Evolutionary conservation across 2,329 filamentous ascomycete species (phyloP).

Genomic region (Xenoacremonium recifei): DNA sequence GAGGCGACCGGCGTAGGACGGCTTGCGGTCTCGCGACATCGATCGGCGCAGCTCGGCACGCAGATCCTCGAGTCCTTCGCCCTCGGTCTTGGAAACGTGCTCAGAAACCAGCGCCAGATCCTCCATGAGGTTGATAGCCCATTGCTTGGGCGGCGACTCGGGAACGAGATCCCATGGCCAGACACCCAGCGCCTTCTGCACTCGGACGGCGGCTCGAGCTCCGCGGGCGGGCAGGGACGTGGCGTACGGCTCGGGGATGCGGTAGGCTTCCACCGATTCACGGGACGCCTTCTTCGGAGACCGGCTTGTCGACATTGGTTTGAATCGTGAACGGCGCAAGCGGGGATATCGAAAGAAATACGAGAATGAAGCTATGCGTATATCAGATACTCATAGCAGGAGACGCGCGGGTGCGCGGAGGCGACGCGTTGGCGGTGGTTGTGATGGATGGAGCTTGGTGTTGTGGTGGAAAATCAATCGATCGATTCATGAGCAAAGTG

Average conservation of each 20-base stretch:
- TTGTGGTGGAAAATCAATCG: no score
- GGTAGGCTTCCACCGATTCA: conserved; percentile 23
- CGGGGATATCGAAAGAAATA: no score
- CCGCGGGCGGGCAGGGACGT: conserved; percentile 23
- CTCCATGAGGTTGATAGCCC: conserved; percentile 28
- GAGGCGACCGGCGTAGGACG: conserved; percentile 27
- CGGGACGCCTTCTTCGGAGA: no score
- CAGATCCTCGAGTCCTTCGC: conserved; percentile 24
- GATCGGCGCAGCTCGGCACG: conserved; percentile 24
- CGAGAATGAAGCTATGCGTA: no score
- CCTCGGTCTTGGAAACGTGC: conserved; percentile 25
- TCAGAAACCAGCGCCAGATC: conserved; percentile 26
- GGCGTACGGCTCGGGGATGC: conserved; percentile 26
- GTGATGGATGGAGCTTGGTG: no score
- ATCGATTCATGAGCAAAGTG: no score
- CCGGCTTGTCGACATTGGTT: no score
- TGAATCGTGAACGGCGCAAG: no score
- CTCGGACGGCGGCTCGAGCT: conserved; percentile 24
- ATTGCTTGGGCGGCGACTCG: conserved; percentile 28
- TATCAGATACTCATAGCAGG: no score
- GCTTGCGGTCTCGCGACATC: conserved; percentile 27
- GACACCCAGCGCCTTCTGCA: conserved; percentile 25
- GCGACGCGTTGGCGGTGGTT: no score
- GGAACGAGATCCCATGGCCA: conserved; percentile 29
- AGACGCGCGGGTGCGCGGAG: no score